Conservation (phyloP, 2,329 filamentous ascomycete genomes). For the Microsporum audouinii region DNA sequence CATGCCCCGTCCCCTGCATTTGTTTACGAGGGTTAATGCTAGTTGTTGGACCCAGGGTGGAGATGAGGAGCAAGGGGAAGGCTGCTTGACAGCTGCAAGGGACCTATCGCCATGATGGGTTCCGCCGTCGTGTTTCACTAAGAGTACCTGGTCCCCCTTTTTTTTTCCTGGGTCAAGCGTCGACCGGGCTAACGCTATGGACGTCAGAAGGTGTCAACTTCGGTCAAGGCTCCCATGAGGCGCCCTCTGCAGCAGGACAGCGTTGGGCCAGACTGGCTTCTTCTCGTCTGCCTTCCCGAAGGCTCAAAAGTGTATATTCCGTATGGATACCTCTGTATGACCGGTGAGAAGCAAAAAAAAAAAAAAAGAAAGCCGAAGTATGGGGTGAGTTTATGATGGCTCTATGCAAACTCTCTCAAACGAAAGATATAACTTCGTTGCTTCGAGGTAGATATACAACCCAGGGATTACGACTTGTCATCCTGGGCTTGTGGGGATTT, state of each 20-base stretch:
- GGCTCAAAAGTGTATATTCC: background rate
- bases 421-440: background rate
- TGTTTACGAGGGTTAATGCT: background rate
- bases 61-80: background rate
- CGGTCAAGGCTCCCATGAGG: background rate
- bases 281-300: background rate
- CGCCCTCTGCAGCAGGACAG: background rate
- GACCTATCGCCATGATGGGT: background rate
- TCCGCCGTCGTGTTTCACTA: conserved; percentile 4
- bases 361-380: background rate
- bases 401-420: background rate
- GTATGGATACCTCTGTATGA: background rate
- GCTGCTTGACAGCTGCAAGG: background rate
- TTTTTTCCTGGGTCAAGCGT: too few species aligned
- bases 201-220: background rate
- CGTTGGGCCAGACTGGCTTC: background rate
- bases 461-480: background rate
- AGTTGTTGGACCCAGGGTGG: background rate
- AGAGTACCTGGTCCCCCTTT: background rate
- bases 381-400: background rate
- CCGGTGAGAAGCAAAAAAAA: background rate
- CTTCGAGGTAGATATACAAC: background rate
- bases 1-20: background rate
- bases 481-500: background rate
- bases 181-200: background rate